A percentile compares a stretch with the other conserved stretches of the same genome.
Conservation (phyloP, 495 filamentous ascomycete species). For the Annulohypoxylon nitens region DNA sequence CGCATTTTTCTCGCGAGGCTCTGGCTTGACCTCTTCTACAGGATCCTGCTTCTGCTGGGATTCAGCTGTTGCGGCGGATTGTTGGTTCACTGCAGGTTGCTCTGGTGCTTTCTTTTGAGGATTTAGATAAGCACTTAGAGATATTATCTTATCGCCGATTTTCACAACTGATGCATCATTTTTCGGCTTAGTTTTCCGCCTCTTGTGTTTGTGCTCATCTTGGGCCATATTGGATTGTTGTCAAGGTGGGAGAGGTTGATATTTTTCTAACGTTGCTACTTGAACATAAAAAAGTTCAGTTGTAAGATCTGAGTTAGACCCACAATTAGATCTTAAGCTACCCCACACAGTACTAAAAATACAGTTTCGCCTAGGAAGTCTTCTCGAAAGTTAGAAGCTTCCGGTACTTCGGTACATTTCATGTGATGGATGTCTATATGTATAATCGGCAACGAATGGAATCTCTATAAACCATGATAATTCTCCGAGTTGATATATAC, state of each 20-base stretch:
- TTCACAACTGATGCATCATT: slow-evolving; percentile 50
- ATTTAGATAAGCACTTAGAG: slow-evolving; percentile 57
- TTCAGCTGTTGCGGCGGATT: slow-evolving; percentile 14
- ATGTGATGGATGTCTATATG: neutral
- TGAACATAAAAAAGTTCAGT: slow-evolving; percentile 8
- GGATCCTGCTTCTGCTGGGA: slow-evolving; percentile 33
- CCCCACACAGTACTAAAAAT: neutral
- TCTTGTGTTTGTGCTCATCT: slow-evolving; percentile 47
- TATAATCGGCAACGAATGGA: neutral
- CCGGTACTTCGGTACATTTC: neutral
- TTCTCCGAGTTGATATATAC: neutral
- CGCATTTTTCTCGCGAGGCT: slow-evolving; percentile 9
- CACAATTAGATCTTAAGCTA: neutral
- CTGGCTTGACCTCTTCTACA: slow-evolving; percentile 1
- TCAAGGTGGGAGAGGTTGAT: slow-evolving; percentile 18
- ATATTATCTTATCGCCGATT: slow-evolving; percentile 57
- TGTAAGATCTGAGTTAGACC: neutral
- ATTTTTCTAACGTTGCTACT: neutral
- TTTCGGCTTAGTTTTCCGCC: slow-evolving; percentile 46
- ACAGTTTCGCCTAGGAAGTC: neutral
- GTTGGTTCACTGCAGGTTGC: slow-evolving; percentile 21
- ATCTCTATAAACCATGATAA: neutral
- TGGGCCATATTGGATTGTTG: slow-evolving; percentile 34
- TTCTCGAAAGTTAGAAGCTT: neutral
- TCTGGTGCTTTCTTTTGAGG: slow-evolving; percentile 50